Evolutionary conservation across 768 basidiomycete genomes (phyloP).

Genomic region (Leccinum subtestaceum): DNA sequence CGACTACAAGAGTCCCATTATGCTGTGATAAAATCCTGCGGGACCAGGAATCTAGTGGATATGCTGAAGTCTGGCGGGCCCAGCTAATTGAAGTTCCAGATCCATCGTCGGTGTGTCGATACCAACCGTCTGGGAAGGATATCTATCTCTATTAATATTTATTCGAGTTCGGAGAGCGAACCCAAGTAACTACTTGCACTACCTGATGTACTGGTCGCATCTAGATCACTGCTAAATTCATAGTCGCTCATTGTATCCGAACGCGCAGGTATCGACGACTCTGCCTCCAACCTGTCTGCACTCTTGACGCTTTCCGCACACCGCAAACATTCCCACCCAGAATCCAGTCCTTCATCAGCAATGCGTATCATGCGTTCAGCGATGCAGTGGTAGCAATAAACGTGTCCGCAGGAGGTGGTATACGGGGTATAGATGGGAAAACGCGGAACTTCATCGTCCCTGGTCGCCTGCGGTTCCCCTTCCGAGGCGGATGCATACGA

Average conservation of each 20-base stretch:
- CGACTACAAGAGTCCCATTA: constrained; percentile 62
- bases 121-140: background rate
- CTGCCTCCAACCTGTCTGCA: constrained; percentile 54
- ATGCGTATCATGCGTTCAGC: constrained; percentile 75
- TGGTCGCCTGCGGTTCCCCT: constrained; percentile 13
- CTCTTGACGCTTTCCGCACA: constrained; percentile 65
- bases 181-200: constrained; percentile 41
- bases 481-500: constrained; percentile 25
- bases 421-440: constrained; percentile 82
- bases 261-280: constrained; percentile 17
- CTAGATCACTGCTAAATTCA: constrained; percentile 52
- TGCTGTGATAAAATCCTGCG: constrained; percentile 41
- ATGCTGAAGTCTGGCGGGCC: constrained; percentile 33
- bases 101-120: constrained; percentile 9
- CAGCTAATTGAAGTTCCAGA: constrained; percentile 1
- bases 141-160: background rate
- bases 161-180: constrained; percentile 29
- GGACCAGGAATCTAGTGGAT: constrained; percentile 37
- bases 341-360: constrained; percentile 55
- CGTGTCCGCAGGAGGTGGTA: constrained; percentile 76
- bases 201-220: constrained; percentile 51
- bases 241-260: constrained; percentile 47
- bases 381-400: constrained; percentile 94
- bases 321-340: constrained; percentile 80
- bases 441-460: constrained; percentile 41